A percentile compares a stretch with the other conserved stretches of the same genome.
Evolutionary conservation across 2,329 filamentous ascomycete genomes (phyloP).

Genomic region (Macrophomina phaseolina): DNA sequence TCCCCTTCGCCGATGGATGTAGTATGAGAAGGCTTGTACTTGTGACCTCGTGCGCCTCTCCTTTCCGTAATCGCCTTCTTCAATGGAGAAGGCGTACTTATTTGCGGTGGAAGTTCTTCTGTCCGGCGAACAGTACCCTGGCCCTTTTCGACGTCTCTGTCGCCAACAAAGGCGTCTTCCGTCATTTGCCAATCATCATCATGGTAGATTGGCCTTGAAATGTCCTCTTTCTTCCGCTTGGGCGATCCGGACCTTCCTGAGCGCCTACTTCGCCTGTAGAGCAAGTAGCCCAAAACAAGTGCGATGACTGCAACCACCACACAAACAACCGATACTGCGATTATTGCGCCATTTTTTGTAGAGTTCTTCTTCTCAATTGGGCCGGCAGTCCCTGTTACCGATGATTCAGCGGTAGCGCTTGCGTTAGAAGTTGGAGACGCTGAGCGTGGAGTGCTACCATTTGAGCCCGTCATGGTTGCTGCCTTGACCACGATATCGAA

Average conservation of each 20-base stretch:
- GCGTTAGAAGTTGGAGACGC: constrained; percentile 33
- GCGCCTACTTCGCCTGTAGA: constrained; percentile 35
- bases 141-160: constrained; percentile 48
- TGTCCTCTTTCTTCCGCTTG: constrained; percentile 36
- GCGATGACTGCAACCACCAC: constrained; percentile 38
- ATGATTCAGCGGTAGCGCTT: constrained; percentile 33
- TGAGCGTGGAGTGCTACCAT: constrained; percentile 29
- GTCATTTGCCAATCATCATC: constrained; percentile 37
- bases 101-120: constrained; percentile 46
- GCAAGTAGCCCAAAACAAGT: constrained; percentile 28
- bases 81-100: constrained; percentile 17
- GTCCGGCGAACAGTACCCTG: constrained; percentile 33
- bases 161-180: constrained; percentile 28
- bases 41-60: constrained; percentile 6
- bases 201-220: constrained; percentile 49
- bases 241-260: constrained; percentile 28
- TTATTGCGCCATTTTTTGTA: constrained; percentile 9
- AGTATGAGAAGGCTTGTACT: constrained; percentile 41
- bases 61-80: constrained; percentile 11
- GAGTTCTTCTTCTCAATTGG: background rate
- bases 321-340: constrained; percentile 34
- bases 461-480: constrained; percentile 6
- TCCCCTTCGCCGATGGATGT: constrained; percentile 50
- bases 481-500: constrained; percentile 47
- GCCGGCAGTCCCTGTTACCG: constrained; percentile 28